phyloP scores from a whole-genome alignment of 495 filamentous ascomycete genomes.

The Lepidopterella palustris region DNA sequence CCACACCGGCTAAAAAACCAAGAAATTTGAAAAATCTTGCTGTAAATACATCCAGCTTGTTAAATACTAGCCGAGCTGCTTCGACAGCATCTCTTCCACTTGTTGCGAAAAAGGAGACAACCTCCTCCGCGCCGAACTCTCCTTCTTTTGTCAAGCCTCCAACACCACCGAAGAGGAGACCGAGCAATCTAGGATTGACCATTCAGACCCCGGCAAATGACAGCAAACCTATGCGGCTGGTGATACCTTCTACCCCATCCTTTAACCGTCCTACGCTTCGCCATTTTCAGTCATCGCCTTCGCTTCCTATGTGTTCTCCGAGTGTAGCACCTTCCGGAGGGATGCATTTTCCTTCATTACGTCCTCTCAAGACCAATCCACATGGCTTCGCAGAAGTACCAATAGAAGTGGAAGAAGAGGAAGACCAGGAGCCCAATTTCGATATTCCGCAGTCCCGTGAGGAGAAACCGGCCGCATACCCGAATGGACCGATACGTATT shows the following conservation, averaged over 20 bases:
- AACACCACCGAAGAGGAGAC: constrained; percentile 64
- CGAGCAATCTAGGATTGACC: constrained; percentile 68
- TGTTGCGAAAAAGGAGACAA: constrained; percentile 41
- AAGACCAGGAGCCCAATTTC: constrained; percentile 64
- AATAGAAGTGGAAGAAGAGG: constrained; percentile 36
- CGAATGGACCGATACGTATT: constrained; percentile 84
- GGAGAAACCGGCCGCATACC: constrained; percentile 84
- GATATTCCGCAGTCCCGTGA: constrained; percentile 70
- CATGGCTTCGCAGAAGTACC: constrained; percentile 34
- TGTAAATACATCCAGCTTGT: constrained; percentile 63
- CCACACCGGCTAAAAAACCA: constrained; percentile 63
- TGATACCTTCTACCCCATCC: constrained; percentile 37
- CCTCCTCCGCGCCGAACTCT: constrained; percentile 69
- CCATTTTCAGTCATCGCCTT: constrained; percentile 65
- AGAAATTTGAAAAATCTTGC: constrained; percentile 93
- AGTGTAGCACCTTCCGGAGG: constrained; percentile 54
- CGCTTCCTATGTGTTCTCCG: constrained; percentile 54
- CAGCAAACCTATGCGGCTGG: constrained; percentile 29
- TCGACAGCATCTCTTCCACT: constrained; percentile 43
- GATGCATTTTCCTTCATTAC: constrained; percentile 55
- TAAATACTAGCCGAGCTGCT: constrained; percentile 44
- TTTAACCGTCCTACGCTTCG: constrained; percentile 42
- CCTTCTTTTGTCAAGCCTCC: constrained; percentile 72
- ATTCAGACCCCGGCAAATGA: constrained; percentile 53
- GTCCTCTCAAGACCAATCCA: constrained; percentile 29